Percentiles rank a stretch among this genome's conserved stretches.
Evolutionary conservation across 352 stramenopile species (phyloP).

Genomic region (Pythium dissimile): DNA sequence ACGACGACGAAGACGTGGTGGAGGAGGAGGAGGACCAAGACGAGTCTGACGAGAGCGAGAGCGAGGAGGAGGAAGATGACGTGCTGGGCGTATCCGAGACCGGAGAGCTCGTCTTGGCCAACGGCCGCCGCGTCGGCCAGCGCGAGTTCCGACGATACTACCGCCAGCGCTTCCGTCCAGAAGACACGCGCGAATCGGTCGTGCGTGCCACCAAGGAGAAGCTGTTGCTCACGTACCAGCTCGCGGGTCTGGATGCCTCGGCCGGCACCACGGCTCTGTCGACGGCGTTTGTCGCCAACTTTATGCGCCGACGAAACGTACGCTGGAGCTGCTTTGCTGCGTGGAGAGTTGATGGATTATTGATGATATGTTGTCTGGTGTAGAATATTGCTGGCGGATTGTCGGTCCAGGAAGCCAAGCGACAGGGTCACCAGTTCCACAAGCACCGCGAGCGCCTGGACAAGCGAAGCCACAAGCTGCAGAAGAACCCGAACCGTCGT

Average conservation of each 20-base stretch:
- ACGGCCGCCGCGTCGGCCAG: slow-evolving; percentile 81
- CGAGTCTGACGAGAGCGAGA: slow-evolving; percentile 43
- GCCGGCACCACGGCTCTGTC: slow-evolving; percentile 64
- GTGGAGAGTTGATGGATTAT: background rate
- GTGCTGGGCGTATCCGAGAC: slow-evolving; percentile 82
- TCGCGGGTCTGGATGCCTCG: slow-evolving; percentile 58
- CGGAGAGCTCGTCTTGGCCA: slow-evolving; percentile 85
- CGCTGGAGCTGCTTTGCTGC: background rate
- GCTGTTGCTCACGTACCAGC: slow-evolving; percentile 70
- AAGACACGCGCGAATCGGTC: slow-evolving; percentile 73
- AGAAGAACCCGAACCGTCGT: slow-evolving; percentile 78
- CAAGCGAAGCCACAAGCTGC: slow-evolving; percentile 81
- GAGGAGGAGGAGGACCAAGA: slow-evolving; percentile 51
- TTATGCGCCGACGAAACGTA: slow-evolving; percentile 74
- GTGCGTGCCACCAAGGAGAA: slow-evolving; percentile 77
- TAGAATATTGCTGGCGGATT: slow-evolving; percentile 77
- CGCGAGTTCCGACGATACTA: slow-evolving; percentile 90
- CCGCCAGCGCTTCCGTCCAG: slow-evolving; percentile 82
- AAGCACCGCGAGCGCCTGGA: slow-evolving; percentile 81
- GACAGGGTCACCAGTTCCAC: slow-evolving; percentile 69
- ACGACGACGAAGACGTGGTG: slow-evolving; percentile 71
- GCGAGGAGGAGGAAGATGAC: slow-evolving; percentile 46
- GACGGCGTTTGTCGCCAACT: slow-evolving; percentile 76
- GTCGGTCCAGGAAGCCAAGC: slow-evolving; percentile 63
- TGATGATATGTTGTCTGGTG: background rate